These are phyloP conservation scores for Cytospora schulzeri DNA, from an alignment of 2,329 filamentous ascomycete species.

Conservation along the genomic window DNA sequence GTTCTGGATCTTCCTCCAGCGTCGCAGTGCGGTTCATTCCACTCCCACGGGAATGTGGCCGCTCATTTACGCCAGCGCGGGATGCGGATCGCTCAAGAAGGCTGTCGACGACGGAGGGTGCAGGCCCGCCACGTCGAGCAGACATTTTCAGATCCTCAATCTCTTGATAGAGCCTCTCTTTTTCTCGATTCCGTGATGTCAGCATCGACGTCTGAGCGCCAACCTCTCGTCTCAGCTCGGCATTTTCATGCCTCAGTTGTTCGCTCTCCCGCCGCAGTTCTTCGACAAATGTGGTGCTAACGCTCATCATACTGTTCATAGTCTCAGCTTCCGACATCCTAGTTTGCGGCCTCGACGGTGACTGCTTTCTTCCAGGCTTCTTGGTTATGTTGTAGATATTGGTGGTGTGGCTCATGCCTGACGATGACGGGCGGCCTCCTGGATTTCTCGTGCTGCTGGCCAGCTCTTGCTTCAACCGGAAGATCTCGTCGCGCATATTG, in stretches of 20 bases:
- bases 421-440: constrained; percentile 27
- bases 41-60: constrained; percentile 75
- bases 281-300: constrained; percentile 67
- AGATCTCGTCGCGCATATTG: constrained; percentile 79
- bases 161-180: constrained; percentile 92
- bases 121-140: constrained; percentile 68
- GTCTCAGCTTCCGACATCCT: constrained; percentile 54
- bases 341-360: constrained; percentile 53
- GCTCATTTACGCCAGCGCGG: constrained; percentile 67
- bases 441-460: constrained; percentile 34
- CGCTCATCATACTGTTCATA: constrained; percentile 54
- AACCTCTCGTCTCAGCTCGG: constrained; percentile 86
- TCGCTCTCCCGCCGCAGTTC: constrained; percentile 71
- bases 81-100: constrained; percentile 94
- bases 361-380: constrained; percentile 47
- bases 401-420: constrained; percentile 58
- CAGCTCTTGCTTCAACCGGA: constrained; percentile 67
- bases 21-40: constrained; percentile 64
- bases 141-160: constrained; percentile 95
- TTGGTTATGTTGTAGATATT: constrained; percentile 68
- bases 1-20: constrained; percentile 70
- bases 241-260: constrained; percentile 87
- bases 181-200: constrained; percentile 91
- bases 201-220: constrained; percentile 97
- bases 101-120: constrained; percentile 76